Conservation (phyloP, 345 rosid species). For the Anacardium occidentale region DNA sequence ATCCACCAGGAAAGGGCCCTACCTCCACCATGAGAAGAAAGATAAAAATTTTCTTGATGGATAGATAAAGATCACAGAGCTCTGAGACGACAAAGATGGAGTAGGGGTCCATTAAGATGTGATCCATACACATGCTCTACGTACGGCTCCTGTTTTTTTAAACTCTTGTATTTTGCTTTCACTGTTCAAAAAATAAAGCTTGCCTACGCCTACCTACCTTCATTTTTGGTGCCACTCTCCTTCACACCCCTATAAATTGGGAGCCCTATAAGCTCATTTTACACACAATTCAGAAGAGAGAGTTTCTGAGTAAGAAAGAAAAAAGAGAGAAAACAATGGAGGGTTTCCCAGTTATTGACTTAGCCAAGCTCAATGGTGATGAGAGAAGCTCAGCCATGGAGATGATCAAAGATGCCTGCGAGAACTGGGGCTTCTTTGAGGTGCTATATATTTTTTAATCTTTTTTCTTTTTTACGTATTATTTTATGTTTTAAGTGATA, state of each 20-base stretch:
- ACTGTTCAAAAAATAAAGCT: neutral
- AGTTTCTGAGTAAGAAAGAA: constrained; percentile 5
- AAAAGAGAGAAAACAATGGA: constrained; percentile 35
- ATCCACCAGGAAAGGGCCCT: constrained; percentile 1
- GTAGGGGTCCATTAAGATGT: constrained; percentile 29
- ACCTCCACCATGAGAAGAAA: constrained; percentile 12
- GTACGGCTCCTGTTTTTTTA: constrained; percentile 5
- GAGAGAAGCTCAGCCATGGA: constrained; percentile 59
- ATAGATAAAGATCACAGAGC: constrained; percentile 5
- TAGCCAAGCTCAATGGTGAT: constrained; percentile 58
- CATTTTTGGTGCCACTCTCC: neutral
- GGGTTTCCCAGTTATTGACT: constrained; percentile 62
- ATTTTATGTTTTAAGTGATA: neutral
- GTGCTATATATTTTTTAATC: no score
- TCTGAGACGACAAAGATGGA: constrained; percentile 10
- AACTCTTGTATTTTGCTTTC: neutral
- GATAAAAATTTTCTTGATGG: neutral
- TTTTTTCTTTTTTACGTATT: neutral
- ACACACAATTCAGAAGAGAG: constrained; percentile 16
- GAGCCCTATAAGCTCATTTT: constrained; percentile 11
- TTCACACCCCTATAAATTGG: constrained; percentile 52
- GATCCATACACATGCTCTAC: constrained; percentile 23
- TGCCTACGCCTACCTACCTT: neutral
- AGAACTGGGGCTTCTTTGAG: constrained; percentile 89
- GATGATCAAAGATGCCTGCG: constrained; percentile 67